Base-by-base conservation (phyloP, 1,139 yeast genomes). In the Kodamaea anthophila region DNA sequence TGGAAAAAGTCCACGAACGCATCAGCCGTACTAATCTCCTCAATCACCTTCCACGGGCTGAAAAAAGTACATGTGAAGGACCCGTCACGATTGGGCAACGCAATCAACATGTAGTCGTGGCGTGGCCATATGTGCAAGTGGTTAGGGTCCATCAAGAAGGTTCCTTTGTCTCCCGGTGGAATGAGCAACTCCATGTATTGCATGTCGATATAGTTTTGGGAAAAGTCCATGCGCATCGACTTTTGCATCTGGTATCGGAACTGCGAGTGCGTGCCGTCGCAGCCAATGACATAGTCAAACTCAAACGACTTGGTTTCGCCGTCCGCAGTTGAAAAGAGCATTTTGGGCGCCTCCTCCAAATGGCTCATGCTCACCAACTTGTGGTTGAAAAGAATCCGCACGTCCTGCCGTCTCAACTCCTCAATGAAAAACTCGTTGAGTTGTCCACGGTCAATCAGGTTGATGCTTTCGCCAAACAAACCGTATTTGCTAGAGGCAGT, bases 61-160 rank as follows among this genome's bases (percentile, higher is more conserved):
- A 88, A 88, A 41, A 87, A 77, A 0, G 97, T 88, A 2, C 85
- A 77, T 0, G 96, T 88, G 53, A 87, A 87, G 5, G 95, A 80
- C 0, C 93, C 93, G 49, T 85, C 94, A 15, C 59, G 53, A 44
- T 88, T 88, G 8, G 96, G 84, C 37, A 88, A 65, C 0, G 96
- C 96, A 47, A 88, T 88, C 42, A 88, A 68, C 96, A 88, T 88
- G 51, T 66, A 83, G 34, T 82, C 66, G 36, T 78, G 75, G 29
- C 96, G 67, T 4, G 97, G 96, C 97, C 97, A 88, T 29, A 88
- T 85, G 49, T 88, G 97, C 33, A 88, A 66, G 51, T 84, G 87
- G 53, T 84, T 77, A 3, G 86, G 78, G 43, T 80, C 77, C 26
- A 86, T 64, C 11, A 11, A 26, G 23, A 31, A 31, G 7, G 23